phyloP scores from a whole-genome alignment of 1,284 basidiomycete species.

The Amylostereum chailletii region DNA sequence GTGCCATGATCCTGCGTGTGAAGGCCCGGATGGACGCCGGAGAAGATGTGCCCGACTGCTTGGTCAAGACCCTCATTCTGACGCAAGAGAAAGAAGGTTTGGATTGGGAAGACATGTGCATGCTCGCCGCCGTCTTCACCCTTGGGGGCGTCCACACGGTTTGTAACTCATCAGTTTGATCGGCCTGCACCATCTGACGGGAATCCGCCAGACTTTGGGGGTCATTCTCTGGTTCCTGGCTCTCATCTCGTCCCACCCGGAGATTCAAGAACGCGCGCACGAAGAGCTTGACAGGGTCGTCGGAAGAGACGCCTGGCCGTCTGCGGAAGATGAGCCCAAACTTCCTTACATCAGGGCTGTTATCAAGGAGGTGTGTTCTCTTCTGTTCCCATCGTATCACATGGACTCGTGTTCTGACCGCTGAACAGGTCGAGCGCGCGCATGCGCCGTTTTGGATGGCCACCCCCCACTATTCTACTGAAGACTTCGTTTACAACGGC shows the following conservation, averaged over 20 bases:
- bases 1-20: conserved; percentile 16
- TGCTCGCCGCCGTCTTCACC: conserved; percentile 30
- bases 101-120: conserved; percentile 28
- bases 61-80: conserved; percentile 29
- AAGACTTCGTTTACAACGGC: conserved; percentile 31
- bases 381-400: too few species aligned
- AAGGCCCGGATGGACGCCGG: conserved; percentile 15
- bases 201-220: conserved; percentile 19
- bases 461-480: conserved; percentile 27
- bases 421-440: conserved; percentile 14
- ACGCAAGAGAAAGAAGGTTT: conserved; percentile 26
- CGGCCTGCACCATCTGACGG: conserved; percentile 1
- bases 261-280: conserved; percentile 17
- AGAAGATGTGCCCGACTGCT: conserved; percentile 19
- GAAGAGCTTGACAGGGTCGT: conserved; percentile 21
- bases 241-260: conserved; percentile 23
- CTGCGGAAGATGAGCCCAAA: conserved; percentile 15
- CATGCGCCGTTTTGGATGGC: conserved; percentile 22
- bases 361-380: too few species aligned
- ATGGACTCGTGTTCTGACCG: too few species aligned
- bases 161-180: too few species aligned
- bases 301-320: conserved; percentile 20
- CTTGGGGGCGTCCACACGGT: conserved; percentile 35
- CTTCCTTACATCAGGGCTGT: conserved; percentile 22
- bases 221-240: conserved; percentile 24